phyloP scores from a whole-genome alignment of 768 basidiomycete species.

The Suillus decipiens region DNA sequence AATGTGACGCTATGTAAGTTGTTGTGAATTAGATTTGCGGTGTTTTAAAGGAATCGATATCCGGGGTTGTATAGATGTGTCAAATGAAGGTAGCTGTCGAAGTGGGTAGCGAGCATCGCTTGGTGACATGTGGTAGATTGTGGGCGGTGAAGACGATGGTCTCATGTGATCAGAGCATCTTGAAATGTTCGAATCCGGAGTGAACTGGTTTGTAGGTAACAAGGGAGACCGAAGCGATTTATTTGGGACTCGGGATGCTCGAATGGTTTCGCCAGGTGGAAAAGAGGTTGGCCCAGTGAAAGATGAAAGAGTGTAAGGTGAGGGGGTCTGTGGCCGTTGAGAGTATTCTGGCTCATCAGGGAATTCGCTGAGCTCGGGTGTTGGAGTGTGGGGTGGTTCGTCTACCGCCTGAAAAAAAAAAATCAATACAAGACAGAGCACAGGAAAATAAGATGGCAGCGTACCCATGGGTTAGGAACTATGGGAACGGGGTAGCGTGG shows the following conservation, averaged over 20 bases:
- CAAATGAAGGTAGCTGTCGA: conserved; percentile 14
- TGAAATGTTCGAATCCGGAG: conserved; percentile 9
- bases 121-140: neutral
- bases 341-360: conserved; percentile 13
- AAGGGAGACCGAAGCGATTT: conserved; percentile 26
- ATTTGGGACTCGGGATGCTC: conserved; percentile 29
- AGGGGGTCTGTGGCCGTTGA: conserved; percentile 9
- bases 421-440: neutral
- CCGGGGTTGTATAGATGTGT: conserved; percentile 5
- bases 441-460: conserved; percentile 3
- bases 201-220: conserved; percentile 29
- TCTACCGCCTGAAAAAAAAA: conserved; percentile 22
- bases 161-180: conserved; percentile 13
- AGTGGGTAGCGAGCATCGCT: conserved; percentile 10
- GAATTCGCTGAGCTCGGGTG: conserved; percentile 24
- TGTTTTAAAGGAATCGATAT: conserved; percentile 3
- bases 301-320: conserved; percentile 37
- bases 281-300: conserved; percentile 38
- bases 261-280: conserved; percentile 42
- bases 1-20: neutral
- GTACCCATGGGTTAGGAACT: conserved; percentile 29
- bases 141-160: conserved; percentile 4
- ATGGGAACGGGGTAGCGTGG: conserved; percentile 36
- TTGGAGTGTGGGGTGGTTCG: conserved; percentile 30
- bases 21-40: neutral